phyloP scores from a whole-genome alignment of 2,329 filamentous ascomycete genomes.

The Alternaria metachromatica region DNA sequence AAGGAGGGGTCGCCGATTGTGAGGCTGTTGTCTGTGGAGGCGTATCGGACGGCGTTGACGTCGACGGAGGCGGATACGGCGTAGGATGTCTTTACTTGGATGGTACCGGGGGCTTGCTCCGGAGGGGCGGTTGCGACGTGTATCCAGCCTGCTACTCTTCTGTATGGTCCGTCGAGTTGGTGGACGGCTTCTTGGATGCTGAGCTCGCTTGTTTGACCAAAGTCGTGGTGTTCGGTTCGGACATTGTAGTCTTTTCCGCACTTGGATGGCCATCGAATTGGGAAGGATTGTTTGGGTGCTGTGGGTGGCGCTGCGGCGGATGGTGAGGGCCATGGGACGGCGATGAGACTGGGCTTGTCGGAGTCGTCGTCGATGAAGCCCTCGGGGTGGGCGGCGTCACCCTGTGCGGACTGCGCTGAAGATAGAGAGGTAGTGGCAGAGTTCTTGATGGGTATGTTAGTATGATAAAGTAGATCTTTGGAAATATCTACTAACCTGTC shows the following conservation, averaged over 20 bases:
- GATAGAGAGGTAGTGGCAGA: neutral
- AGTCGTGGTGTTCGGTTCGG: constrained; percentile 38
- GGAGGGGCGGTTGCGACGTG: constrained; percentile 44
- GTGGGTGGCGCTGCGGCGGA: constrained; percentile 13
- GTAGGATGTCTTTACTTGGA: constrained; percentile 47
- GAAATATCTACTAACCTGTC: constrained; percentile 20
- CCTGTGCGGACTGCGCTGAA: constrained; percentile 22
- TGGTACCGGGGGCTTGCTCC: constrained; percentile 44
- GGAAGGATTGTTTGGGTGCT: constrained; percentile 29
- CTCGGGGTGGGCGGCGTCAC: constrained; percentile 12
- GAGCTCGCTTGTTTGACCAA: constrained; percentile 31
- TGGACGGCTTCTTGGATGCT: constrained; percentile 40
- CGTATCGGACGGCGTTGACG: constrained; percentile 39
- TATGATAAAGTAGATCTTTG: neutral
- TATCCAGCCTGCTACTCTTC: constrained; percentile 48
- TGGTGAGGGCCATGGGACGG: constrained; percentile 23
- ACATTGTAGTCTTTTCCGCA: constrained; percentile 45
- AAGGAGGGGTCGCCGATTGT: constrained; percentile 36
- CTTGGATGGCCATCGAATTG: constrained; percentile 45
- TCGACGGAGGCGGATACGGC: constrained; percentile 45
- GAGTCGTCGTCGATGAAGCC: constrained; percentile 24
- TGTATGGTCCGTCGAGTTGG: constrained; percentile 41
- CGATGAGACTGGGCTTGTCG: constrained; percentile 14
- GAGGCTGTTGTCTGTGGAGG: constrained; percentile 27
- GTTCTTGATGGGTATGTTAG: constrained; percentile 12